Base-by-base conservation (phyloP, 202 grass and related monocot species). In the Cymbopogon flexuosus region DNA sequence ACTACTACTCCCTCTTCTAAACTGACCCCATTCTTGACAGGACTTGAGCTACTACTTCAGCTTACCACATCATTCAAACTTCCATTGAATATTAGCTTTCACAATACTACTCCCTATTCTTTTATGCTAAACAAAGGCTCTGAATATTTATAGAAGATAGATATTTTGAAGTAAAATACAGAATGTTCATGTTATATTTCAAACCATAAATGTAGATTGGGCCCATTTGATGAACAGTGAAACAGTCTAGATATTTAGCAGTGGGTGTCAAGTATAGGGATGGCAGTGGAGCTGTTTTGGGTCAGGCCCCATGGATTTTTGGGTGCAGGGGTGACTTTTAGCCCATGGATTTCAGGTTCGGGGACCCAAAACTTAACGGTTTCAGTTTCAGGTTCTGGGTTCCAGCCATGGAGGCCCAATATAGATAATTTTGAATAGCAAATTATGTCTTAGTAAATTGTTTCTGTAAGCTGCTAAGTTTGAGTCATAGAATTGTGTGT, bases 141-240 rank as follows among this genome's bases (percentile, higher is more conserved):
- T 43, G 21, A 34, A 73, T 18, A 70, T 64, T 70, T 58, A 31
- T 15, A 75, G 73, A 76, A 84, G 51, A 58, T 27, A 36, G 13
- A 9, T 2, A 68, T 68, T 68, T 51, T 7, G 5, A 37, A 39
- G 12, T 22, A 65, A 39, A 62, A 65, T 12, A 30, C 5, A 63
- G 1, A 75, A 52, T 40, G 21, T 21, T 69, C 51, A 43, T 9
- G 41, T 22, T 84, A 56, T 76, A 63, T 83, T 70, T 70, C 23
- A 1, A 70, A 27, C 45, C 4, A 47, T 8, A 46, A 46, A 41
- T 27, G 40, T 14, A 70, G 11, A 68, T 42, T 42, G n/a, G 10
- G 18, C 40, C 68, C 40, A 30, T 70, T 75, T 62, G 30, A 58
- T 56, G 37, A 73, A 68, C 5, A 66, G 14, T 5, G 30, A 84